Evolutionary conservation across 352 stramenopile genomes (phyloP), one percentile per base, ranked within the genome.

Genomic region (Phytophthora brassicae): DNA sequence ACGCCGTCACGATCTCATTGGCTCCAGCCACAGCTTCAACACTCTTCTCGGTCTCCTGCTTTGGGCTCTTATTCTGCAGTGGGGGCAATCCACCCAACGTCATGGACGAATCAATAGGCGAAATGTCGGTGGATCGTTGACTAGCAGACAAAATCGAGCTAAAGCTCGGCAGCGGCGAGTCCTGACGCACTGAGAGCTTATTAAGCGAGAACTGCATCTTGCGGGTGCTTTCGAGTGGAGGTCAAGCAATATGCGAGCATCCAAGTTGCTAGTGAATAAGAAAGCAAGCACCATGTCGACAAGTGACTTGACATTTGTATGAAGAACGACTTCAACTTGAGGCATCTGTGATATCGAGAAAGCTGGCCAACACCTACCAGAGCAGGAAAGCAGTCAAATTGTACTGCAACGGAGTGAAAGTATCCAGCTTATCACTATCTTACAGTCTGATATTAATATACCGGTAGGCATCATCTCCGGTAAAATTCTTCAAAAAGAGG

Each of bases 331-430:
- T 60, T 56, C 62, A 65, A 65, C 54, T 35, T 43, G 6, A 12
- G 4, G 16, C 47, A n/a, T 65, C 61, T 69, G 61, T 69, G 56
- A 69, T 69, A 65, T 66, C 41, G 56, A 70, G 56, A 70, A 70
- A 70, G 50, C 44, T 57, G 45, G 35, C 13, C 22, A 44, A 17
- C n/a, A 26, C 17, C 19, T n/a, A n/a, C n/a, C n/a, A n/a, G n/a
- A n/a, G n/a, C n/a, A n/a, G n/a, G n/a, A n/a, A n/a, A n/a, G n/a
- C n/a, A n/a, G n/a, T n/a, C n/a, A n/a, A n/a, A 6, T 22, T 24
- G 16, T 6, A 23, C 36, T 43, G 36, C 33, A 43, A 17, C 33
- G n/a, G 11, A 13, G 6, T 39, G 33, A 39, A 39, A 13, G 26
- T 31, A n/a, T n/a, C n/a, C n/a, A n/a, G n/a, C n/a, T n/a, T n/a